Conservation (phyloP, 2,329 filamentous ascomycete species). For the Arthrobotrys iridis region DNA sequence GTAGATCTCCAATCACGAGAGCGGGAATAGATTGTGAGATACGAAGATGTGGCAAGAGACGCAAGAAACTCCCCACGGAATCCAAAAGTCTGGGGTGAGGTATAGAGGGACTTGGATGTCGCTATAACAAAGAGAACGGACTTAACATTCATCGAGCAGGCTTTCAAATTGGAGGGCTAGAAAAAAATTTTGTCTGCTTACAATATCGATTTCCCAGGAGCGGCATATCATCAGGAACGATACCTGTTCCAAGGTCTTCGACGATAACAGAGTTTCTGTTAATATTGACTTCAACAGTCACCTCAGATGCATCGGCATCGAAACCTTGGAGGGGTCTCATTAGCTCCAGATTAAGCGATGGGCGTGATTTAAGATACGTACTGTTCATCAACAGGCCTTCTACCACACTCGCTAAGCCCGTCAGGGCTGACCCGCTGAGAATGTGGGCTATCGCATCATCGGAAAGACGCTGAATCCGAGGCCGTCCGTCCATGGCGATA, state of each 20-base stretch:
- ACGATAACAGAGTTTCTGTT: slow-evolving; percentile 77
- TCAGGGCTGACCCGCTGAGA: slow-evolving; percentile 22
- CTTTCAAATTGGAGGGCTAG: background rate
- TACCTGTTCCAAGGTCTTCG: slow-evolving; percentile 86
- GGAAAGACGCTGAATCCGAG: slow-evolving; percentile 26
- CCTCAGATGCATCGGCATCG: slow-evolving; percentile 76
- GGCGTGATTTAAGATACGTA: background rate
- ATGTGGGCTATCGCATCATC: slow-evolving; percentile 12
- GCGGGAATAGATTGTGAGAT: slow-evolving; percentile 79
- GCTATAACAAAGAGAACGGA: slow-evolving; percentile 66
- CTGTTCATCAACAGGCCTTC: slow-evolving; percentile 43
- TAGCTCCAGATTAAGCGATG: background rate
- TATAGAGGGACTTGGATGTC: slow-evolving; percentile 75
- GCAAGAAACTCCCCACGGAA: slow-evolving; percentile 66
- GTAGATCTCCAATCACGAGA: slow-evolving; percentile 69
- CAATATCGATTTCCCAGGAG: slow-evolving; percentile 67
- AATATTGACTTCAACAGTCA: slow-evolving; percentile 79
- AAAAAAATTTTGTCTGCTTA: slow-evolving; percentile 8
- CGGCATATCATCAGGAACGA: slow-evolving; percentile 75
- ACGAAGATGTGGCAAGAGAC: slow-evolving; percentile 77
- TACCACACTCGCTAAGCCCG: slow-evolving; percentile 12
- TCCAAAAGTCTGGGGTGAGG: slow-evolving; percentile 68
- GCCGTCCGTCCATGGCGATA: background rate
- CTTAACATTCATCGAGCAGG: background rate
- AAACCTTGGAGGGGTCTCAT: slow-evolving; percentile 62